phyloP scores from a whole-genome alignment of 805 yeast species.

The Ogataea methylovora region DNA sequence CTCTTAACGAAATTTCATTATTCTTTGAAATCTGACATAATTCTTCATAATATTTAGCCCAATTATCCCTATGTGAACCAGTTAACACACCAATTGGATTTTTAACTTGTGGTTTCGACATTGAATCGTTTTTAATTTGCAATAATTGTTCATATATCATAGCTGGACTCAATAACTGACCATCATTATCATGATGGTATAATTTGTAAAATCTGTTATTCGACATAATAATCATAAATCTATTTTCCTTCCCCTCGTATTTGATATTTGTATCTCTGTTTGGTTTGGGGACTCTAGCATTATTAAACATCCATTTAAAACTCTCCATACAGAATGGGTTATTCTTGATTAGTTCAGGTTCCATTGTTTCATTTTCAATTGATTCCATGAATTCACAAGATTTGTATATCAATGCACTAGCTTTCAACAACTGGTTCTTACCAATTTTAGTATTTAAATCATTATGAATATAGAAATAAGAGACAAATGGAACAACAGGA shows the following conservation, averaged over 20 bases:
- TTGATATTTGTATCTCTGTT: conserved; percentile 55
- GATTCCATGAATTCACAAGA: conserved; percentile 59
- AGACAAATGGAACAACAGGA: conserved; percentile 91
- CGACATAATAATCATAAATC: conserved; percentile 64
- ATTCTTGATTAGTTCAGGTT: conserved; percentile 72
- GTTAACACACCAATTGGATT: conserved; percentile 74
- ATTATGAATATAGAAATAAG: conserved; percentile 82
- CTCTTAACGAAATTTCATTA: conserved; percentile 53
- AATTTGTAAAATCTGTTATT: conserved; percentile 80
- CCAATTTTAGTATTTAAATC: conserved; percentile 54
- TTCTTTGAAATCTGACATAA: conserved; percentile 47
- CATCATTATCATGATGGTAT: conserved; percentile 46
- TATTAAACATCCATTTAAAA: conserved; percentile 85
- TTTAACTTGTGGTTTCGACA: conserved; percentile 28
- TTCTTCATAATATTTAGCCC: conserved; percentile 54
- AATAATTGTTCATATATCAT: conserved; percentile 53
- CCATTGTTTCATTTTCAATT: conserved; percentile 65
- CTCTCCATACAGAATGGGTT: conserved; percentile 91
- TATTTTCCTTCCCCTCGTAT: conserved; percentile 38
- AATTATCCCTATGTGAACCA: conserved; percentile 77
- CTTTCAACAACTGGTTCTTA: conserved; percentile 59
- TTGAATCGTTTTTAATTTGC: conserved; percentile 36
- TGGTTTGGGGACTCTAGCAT: conserved; percentile 68
- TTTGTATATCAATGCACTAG: conserved; percentile 65
- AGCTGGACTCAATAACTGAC: conserved; percentile 34